Percentiles rank a stretch among this genome's conserved stretches.
Evolutionary conservation across 176 grass and related monocot genomes (phyloP).

Genomic region (barley (Hordeum vulgare)): MorexV3_pseudomolecules_assembly NC_058524.1:503981692-503982191

Average conservation of each 20-base stretch:
- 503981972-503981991: neutral
- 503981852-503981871: neutral
- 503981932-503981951: constrained; percentile 21
- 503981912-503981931: neutral
- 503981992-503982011: neutral
- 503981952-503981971: constrained; percentile 15
- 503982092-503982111: neutral
- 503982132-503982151: constrained; percentile 27
- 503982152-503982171: constrained; percentile 44
- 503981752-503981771: neutral
- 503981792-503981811: neutral
- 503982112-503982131: constrained; percentile 20
- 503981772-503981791: neutral
- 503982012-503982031: neutral
- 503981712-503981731: neutral
- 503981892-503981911: constrained; percentile 18
- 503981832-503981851: neutral
- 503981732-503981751: neutral
- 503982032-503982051: neutral
- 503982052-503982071: neutral
- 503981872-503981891: constrained; percentile 13
- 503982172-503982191: constrained; percentile 38
- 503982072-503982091: neutral
- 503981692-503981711: neutral
- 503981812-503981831: neutral